Percentiles rank a stretch among this genome's conserved stretches.
These are phyloP conservation scores for Chlamydomonas sphaeroides DNA, from an alignment of 139 green algal species.

Conservation along the genomic window DNA sequence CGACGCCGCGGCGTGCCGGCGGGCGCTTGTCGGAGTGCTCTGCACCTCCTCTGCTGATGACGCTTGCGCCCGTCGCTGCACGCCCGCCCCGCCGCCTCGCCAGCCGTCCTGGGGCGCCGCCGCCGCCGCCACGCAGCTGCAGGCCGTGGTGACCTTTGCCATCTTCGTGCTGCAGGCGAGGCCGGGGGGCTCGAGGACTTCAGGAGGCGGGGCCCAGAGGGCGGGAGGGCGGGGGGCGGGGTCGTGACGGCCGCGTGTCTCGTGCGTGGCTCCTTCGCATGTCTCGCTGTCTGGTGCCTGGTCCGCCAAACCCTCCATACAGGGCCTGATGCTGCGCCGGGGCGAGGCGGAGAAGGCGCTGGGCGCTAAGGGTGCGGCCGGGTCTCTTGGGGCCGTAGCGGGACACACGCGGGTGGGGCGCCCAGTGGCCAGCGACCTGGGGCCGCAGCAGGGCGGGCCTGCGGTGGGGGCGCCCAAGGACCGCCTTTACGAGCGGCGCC, in stretches of 20 bases:
- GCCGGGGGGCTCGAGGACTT: neutral
- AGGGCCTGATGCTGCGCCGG: slow-evolving; percentile 47
- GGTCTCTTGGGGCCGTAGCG: too few relatives aligned
- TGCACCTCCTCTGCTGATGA: neutral
- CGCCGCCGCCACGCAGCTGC: slow-evolving; percentile 35
- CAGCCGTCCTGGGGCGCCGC: slow-evolving; percentile 34
- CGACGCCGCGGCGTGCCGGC: neutral
- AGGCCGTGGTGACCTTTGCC: slow-evolving; percentile 38
- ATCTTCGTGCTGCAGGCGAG: slow-evolving; percentile 52
- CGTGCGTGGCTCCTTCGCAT: neutral
- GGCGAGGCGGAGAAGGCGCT: slow-evolving; percentile 53
- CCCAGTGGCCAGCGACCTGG: too few relatives aligned
- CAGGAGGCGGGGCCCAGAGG: neutral
- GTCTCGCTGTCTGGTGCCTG: neutral
- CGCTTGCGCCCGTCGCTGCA: neutral
- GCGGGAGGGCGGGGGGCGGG: too few relatives aligned
- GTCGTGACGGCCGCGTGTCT: neutral
- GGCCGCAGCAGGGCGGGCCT: too few relatives aligned
- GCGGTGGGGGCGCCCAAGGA: too few relatives aligned
- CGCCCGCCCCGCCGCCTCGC: neutral
- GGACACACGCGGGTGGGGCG: too few relatives aligned
- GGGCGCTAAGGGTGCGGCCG: slow-evolving; percentile 21
- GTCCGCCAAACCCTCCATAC: neutral
- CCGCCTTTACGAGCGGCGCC: too few relatives aligned
- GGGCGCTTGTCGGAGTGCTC: neutral